phyloP scores from a whole-genome alignment of 495 filamentous ascomycete genomes.

The Penicillium cataractarum region DNA sequence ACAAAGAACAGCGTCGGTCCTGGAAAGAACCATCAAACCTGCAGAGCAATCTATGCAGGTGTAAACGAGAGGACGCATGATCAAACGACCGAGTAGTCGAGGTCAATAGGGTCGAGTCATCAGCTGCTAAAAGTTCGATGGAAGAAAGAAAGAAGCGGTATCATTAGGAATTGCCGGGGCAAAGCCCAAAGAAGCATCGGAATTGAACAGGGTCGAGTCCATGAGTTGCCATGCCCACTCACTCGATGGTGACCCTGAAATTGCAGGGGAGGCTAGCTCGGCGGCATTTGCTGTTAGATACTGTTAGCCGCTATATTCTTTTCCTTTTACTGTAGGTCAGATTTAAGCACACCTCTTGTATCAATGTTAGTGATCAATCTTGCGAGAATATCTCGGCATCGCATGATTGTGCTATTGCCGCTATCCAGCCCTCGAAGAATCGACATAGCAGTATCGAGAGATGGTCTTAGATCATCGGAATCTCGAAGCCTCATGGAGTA shows the following conservation, averaged over 20 bases:
- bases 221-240: not conserved
- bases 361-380: not conserved
- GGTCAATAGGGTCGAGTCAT: too few relatives aligned
- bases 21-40: too few relatives aligned
- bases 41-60: too few relatives aligned
- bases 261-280: not conserved
- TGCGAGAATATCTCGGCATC: not conserved
- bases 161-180: not conserved
- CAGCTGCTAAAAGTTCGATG: not conserved
- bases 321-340: too few relatives aligned
- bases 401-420: not conserved
- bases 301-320: not conserved
- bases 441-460: not conserved
- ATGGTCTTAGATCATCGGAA: not conserved
- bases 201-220: not conserved
- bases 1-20: too few relatives aligned
- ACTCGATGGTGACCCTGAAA: not conserved
- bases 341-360: not conserved
- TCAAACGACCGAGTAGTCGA: too few relatives aligned
- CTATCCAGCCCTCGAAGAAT: not conserved
- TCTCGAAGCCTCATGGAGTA: not conserved
- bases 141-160: not conserved
- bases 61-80: too few relatives aligned
- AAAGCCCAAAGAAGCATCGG: not conserved
- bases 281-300: not conserved